Percentiles rank a stretch among this genome's conserved stretches.
Conservation (phyloP, 2,329 filamentous ascomycete genomes). For the Orbilia javanica region DNA sequence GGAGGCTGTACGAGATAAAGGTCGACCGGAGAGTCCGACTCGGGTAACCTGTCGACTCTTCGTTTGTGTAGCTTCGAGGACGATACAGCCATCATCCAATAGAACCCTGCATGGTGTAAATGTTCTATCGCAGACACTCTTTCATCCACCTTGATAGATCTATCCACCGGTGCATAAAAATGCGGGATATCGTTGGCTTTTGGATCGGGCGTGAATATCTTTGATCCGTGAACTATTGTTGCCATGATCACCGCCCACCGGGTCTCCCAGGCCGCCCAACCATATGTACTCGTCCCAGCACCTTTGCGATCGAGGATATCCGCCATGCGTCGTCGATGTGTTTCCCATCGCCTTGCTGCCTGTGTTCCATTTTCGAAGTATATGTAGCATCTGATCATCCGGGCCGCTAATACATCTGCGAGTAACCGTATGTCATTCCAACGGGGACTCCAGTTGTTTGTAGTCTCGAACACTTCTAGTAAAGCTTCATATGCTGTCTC, state of each 20-base stretch:
- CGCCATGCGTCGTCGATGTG: conserved; percentile 78
- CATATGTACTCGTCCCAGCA: conserved; percentile 87
- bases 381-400: conserved; percentile 83
- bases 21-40: conserved; percentile 74
- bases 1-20: conserved; percentile 77
- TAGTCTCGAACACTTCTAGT: conserved; percentile 88
- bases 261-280: conserved; percentile 93
- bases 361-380: conserved; percentile 83
- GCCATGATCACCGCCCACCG: conserved; percentile 69
- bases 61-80: conserved; percentile 71
- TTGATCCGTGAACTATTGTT: conserved; percentile 46
- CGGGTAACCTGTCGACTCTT: conserved; percentile 72
- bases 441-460: conserved; percentile 87
- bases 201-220: conserved; percentile 45
- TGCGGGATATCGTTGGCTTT: conserved; percentile 63
- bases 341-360: conserved; percentile 83
- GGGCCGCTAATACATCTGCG: conserved; percentile 83
- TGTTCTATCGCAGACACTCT: conserved; percentile 74
- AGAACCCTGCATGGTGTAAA: conserved; percentile 76
- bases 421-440: conserved; percentile 94
- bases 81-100: conserved; percentile 74
- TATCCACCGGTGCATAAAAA: conserved; percentile 73
- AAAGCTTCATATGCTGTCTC: conserved; percentile 87
- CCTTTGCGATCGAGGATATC: conserved; percentile 85
- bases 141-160: conserved; percentile 70